Conservation (phyloP, 352 stramenopile species). For the Phytophthora citricola region DNA sequence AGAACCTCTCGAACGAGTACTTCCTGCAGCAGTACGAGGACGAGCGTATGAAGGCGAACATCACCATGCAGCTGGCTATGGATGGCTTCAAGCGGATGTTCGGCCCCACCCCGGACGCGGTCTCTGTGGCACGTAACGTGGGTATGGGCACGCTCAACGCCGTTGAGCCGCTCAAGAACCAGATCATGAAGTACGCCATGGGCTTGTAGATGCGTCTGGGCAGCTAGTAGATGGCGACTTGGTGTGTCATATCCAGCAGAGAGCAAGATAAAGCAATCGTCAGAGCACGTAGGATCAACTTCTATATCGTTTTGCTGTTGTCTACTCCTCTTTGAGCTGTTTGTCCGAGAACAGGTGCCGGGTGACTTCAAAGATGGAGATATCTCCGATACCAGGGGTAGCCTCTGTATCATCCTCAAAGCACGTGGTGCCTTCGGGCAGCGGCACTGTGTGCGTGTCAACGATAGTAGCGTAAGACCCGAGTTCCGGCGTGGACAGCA, state of each 20-base stretch:
- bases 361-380: slow-evolving; percentile 80
- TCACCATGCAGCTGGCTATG: slow-evolving; percentile 86
- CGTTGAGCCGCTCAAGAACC: slow-evolving; percentile 88
- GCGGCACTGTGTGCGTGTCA: slow-evolving; percentile 70
- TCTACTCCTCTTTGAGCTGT: slow-evolving; percentile 35
- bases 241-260: slow-evolving; percentile 12
- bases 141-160: slow-evolving; percentile 89
- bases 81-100: slow-evolving; percentile 92
- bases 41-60: slow-evolving; percentile 86
- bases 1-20: slow-evolving; percentile 77
- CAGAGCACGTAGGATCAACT: slow-evolving; percentile 29
- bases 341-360: slow-evolving; percentile 54
- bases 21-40: slow-evolving; percentile 89
- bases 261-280: slow-evolving; percentile 27
- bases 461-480: slow-evolving; percentile 85
- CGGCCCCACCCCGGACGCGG: slow-evolving; percentile 68
- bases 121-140: slow-evolving; percentile 83
- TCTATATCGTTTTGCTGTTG: slow-evolving; percentile 23
- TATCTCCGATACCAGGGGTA: slow-evolving; percentile 80
- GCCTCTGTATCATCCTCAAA: slow-evolving; percentile 58
- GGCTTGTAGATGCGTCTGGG: slow-evolving; percentile 58
- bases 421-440: slow-evolving; percentile 47
- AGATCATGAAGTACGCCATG: slow-evolving; percentile 92
- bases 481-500: slow-evolving; percentile 72
- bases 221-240: slow-evolving; percentile 24